Evolutionary conservation across 2,329 filamentous ascomycete species (phyloP).

Genomic region (Huntiella decipiens): DNA sequence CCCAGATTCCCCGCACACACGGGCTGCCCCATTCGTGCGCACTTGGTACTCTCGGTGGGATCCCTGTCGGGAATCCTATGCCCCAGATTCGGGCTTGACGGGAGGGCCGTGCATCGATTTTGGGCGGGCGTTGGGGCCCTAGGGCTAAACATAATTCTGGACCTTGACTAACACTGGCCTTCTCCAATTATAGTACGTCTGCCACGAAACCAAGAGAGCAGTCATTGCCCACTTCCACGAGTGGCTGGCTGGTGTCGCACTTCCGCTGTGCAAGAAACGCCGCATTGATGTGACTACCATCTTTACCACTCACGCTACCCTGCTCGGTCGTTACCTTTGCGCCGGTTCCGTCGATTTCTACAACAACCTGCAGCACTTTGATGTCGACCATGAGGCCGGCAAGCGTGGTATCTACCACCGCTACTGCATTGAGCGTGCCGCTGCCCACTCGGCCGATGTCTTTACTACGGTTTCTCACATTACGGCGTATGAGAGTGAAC

Average conservation of each 20-base stretch:
- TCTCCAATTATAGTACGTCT: conserved; percentile 50
- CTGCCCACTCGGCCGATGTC: conserved; percentile 81
- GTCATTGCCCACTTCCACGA: conserved; percentile 98
- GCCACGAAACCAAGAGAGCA: conserved; percentile 75
- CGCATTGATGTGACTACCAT: conserved; percentile 95
- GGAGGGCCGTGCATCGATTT: conserved; percentile 1
- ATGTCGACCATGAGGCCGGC: conserved; percentile 88
- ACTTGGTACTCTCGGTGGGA: background rate
- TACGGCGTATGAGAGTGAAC: conserved; percentile 94
- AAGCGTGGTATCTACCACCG: conserved; percentile 97
- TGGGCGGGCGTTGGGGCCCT: background rate
- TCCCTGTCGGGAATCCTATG: conserved; percentile 10
- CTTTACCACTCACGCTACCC: conserved; percentile 85
- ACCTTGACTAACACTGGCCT: too few relatives aligned
- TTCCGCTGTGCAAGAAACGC: conserved; percentile 81
- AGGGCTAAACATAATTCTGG: too few relatives aligned
- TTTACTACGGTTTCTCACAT: conserved; percentile 99
- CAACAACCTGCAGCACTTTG: conserved; percentile 94
- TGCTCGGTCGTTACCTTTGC: conserved; percentile 88
- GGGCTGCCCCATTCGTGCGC: conserved; percentile 4
- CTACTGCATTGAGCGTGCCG: conserved; percentile 92
- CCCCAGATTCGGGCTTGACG: conserved; percentile 1
- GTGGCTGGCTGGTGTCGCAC: conserved; percentile 86
- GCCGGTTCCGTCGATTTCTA: conserved; percentile 97
- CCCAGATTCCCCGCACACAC: background rate